Evolutionary conservation across 108 stramenopile genomes (phyloP).

Genomic region (Pseudonitzschia multistriata): DNA sequence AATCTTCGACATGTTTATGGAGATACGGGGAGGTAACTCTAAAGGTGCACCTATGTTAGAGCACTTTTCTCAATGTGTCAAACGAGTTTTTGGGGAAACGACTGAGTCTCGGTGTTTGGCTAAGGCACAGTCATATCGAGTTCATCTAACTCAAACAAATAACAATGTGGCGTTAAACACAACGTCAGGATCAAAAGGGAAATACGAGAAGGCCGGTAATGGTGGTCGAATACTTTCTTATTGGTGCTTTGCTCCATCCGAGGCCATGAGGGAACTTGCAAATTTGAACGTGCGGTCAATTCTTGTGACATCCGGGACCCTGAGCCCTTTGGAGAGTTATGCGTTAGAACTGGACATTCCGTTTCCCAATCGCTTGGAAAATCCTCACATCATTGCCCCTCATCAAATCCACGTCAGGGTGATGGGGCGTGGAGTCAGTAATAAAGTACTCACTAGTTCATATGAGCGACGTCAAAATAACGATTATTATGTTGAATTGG

Average conservation of each 20-base stretch:
- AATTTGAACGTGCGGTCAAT: conserved; percentile 81
- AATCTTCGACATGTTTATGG: conserved; percentile 70
- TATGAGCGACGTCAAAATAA: conserved; percentile 81
- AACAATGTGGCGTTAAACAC: background rate
- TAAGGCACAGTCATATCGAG: conserved; percentile 77
- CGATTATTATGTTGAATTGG: conserved; percentile 91
- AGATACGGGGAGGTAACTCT: conserved; percentile 48
- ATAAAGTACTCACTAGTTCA: conserved; percentile 74
- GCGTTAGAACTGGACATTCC: conserved; percentile 86
- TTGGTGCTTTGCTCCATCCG: conserved; percentile 97
- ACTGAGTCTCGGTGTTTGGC: conserved; percentile 67
- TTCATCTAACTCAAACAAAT: conserved; percentile 52
- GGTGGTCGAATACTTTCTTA: conserved; percentile 80
- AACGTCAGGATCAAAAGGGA: background rate
- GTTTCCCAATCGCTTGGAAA: conserved; percentile 89
- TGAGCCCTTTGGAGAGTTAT: conserved; percentile 92
- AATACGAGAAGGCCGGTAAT: conserved; percentile 14
- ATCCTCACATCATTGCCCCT: conserved; percentile 87
- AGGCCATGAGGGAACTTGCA: conserved; percentile 91
- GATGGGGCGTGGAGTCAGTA: conserved; percentile 80
- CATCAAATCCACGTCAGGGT: conserved; percentile 88
- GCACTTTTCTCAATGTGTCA: conserved; percentile 70
- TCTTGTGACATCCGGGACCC: conserved; percentile 93
- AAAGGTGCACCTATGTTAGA: conserved; percentile 69
- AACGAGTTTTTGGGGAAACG: conserved; percentile 73